Conservation (phyloP, 2,329 filamentous ascomycete genomes). For the Tolypocladium ophioglossoides region DNA sequence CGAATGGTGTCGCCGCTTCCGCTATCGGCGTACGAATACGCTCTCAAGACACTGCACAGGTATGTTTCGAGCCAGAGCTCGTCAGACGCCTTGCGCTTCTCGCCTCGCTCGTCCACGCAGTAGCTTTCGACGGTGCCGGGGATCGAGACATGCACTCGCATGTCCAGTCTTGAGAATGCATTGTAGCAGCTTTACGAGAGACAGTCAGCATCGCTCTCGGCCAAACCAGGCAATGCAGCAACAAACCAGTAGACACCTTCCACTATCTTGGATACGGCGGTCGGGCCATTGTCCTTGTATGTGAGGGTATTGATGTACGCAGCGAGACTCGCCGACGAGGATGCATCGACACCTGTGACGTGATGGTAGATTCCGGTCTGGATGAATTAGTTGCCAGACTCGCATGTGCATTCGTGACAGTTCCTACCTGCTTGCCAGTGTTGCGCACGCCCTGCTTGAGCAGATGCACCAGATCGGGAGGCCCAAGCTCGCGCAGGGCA, state of each 20-base stretch:
- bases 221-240: neutral
- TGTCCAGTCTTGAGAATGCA: slow-evolving; percentile 94
- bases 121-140: slow-evolving; percentile 95
- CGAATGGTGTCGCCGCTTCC: slow-evolving; percentile 89
- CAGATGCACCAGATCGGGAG: slow-evolving; percentile 90
- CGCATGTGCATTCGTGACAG: neutral
- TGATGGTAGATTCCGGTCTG: slow-evolving; percentile 94
- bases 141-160: slow-evolving; percentile 97
- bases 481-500: slow-evolving; percentile 82
- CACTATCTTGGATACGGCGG: slow-evolving; percentile 66
- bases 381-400: slow-evolving; percentile 8
- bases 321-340: slow-evolving; percentile 89
- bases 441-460: slow-evolving; percentile 61
- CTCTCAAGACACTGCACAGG: slow-evolving; percentile 83
- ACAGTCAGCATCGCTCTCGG: slow-evolving; percentile 7
- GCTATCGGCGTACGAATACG: slow-evolving; percentile 94
- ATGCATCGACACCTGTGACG: slow-evolving; percentile 94
- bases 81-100: slow-evolving; percentile 87
- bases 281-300: slow-evolving; percentile 73
- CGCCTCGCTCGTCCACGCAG: slow-evolving; percentile 92
- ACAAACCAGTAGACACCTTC: slow-evolving; percentile 87
- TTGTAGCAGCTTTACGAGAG: slow-evolving; percentile 66
- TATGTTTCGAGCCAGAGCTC: slow-evolving; percentile 97
- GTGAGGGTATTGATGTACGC: slow-evolving; percentile 98
- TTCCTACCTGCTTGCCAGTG: slow-evolving; percentile 41